A percentile compares a stretch with the other conserved stretches of the same genome.
Evolutionary conservation across 1,284 basidiomycete species (phyloP).

Genomic region (Wallemia hederae): DNA sequence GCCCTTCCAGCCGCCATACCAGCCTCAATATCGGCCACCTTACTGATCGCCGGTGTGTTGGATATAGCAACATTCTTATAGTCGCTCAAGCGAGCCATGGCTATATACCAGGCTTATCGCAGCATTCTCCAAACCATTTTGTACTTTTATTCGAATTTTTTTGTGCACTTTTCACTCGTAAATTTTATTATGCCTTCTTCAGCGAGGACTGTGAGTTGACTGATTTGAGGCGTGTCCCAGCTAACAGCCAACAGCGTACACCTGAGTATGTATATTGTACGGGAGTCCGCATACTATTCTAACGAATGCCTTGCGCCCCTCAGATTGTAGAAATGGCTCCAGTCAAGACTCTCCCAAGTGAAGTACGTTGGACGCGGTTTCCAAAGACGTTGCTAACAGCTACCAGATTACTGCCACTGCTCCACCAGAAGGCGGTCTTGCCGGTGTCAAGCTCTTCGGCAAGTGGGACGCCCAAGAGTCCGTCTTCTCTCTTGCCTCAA

Average conservation of each 20-base stretch:
- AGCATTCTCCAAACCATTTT: neutral
- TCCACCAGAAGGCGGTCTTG: constrained; percentile 1
- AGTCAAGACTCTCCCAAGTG: constrained; percentile 1
- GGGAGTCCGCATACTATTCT: constrained; percentile 1
- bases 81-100: too few species aligned
- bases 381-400: neutral
- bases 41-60: too few species aligned
- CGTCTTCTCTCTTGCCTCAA: constrained; percentile 20
- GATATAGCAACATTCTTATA: too few species aligned
- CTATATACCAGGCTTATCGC: too few species aligned
- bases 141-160: neutral
- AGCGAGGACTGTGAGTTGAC: neutral
- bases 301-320: constrained; percentile 1
- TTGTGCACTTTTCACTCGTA: neutral
- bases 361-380: neutral
- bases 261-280: neutral
- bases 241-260: neutral
- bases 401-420: neutral
- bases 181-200: neutral
- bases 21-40: neutral
- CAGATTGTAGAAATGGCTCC: neutral
- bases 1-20: neutral
- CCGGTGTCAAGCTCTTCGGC: constrained; percentile 60
- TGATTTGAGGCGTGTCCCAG: neutral
- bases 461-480: constrained; percentile 92